Evolutionary conservation across 2,329 filamentous ascomycete genomes (phyloP).

Genomic region (Lasiodiplodia theobromae): DNA sequence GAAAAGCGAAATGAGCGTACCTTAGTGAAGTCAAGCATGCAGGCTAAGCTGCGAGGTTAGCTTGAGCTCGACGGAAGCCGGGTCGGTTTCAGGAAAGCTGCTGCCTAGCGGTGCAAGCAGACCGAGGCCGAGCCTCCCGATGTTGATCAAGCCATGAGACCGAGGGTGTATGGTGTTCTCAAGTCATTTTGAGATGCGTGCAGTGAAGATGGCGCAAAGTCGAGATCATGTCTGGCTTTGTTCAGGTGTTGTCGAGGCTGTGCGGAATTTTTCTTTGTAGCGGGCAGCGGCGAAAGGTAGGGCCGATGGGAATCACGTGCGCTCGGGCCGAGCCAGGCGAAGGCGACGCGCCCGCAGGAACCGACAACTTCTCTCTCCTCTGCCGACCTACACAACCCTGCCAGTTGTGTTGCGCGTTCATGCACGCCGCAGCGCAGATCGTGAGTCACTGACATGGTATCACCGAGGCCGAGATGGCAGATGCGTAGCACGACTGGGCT

Average conservation of each 20-base stretch:
- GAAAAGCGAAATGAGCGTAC: constrained; percentile 1
- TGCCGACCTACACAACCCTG: constrained; percentile 14
- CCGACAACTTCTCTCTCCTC: constrained; percentile 7
- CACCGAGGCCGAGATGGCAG: constrained; percentile 16
- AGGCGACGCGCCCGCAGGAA: neutral
- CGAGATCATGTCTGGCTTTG: neutral
- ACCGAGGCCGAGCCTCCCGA: neutral
- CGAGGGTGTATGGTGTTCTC: neutral
- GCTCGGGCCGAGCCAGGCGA: neutral
- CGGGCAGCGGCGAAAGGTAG: constrained; percentile 14
- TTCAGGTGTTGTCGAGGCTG: neutral
- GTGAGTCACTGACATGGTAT: neutral
- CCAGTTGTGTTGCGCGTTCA: constrained; percentile 28
- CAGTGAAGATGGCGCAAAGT: neutral
- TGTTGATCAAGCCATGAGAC: neutral
- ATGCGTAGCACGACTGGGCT: neutral
- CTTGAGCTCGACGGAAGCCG: neutral
- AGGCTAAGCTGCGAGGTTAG: neutral
- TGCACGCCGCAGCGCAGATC: constrained; percentile 1
- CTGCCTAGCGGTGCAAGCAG: neutral
- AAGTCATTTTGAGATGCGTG: constrained; percentile 3
- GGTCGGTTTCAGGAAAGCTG: neutral
- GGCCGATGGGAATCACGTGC: neutral
- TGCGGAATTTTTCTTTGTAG: constrained; percentile 9
- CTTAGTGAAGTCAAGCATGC: neutral